Base-by-base conservation (phyloP, 2,329 filamentous ascomycete species). In the Fusarium abutilonis region DNA sequence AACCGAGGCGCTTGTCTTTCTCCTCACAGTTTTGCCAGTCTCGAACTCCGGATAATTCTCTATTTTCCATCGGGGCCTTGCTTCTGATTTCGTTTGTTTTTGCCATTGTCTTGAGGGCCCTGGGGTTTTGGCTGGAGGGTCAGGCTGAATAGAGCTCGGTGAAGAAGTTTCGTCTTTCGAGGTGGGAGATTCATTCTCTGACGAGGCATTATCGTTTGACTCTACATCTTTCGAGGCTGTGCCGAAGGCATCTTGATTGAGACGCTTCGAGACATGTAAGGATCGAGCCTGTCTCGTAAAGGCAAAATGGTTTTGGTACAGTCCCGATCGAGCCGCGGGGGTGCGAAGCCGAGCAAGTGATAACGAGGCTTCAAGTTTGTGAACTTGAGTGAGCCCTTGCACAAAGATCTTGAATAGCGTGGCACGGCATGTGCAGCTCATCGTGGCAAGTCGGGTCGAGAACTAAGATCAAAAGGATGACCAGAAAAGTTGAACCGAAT, bases 361-460 rank as follows among this genome's bases (percentile, higher is more conserved):
- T 9, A 46, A 28, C 5, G 61, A 36, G 17, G 63, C 26, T 38
- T 75, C 73, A 9, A 75, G 39, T 32, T 68, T 66, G 52, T 80
- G 77, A 26, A 79, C 69, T 61, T 80, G 76, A 3, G 73, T 72
- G 26, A 85, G 72, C 28, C 76, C 80, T 57, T 77, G 78, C 11
- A 83, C 70, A 56, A 85, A 85, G n/a, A 79, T 75, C 50, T 76
- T 74, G 65, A 83, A 70, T 9, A 82, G 76, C 28, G 75, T 73
- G 7, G 74, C 75, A 55, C 80, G 78, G 60, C 82, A 85, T 19
- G 77, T 72, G 68, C 82, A 84, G 59, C 70, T 76, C 82, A 84
- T 84, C 43, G 59, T 66, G 61, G 56, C 31, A 56, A 36, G 44
- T 52, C 43, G 31, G 45, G 48, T 47, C 47, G 35, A 49, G 29